Evolutionary conservation across 176 grass and related monocot species (phyloP).

Genomic region (Carex littledalei): DNA sequence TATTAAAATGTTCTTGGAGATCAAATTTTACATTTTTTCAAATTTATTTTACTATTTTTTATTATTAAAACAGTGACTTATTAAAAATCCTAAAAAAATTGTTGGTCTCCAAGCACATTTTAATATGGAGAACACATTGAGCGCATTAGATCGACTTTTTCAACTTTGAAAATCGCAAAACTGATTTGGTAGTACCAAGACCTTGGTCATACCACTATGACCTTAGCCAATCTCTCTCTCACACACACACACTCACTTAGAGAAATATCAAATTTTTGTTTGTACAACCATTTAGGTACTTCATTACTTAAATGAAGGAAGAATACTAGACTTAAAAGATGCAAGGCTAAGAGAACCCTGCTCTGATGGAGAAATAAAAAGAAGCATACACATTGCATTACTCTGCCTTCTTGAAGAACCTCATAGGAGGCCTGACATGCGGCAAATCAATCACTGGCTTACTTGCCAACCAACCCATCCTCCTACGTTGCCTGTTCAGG

Average conservation of each 20-base stretch:
- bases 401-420: constrained; percentile 9
- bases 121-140: too few species aligned
- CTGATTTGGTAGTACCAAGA: too few species aligned
- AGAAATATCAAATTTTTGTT: not conserved
- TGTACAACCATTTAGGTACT: not conserved
- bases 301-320: constrained; percentile 1
- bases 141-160: too few species aligned
- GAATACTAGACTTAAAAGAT: not conserved
- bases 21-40: too few species aligned
- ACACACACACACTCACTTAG: not conserved
- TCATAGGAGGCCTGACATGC: not conserved
- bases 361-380: not conserved
- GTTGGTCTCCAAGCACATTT: too few species aligned
- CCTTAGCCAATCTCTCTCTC: too few species aligned
- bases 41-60: too few species aligned
- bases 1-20: too few species aligned
- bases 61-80: too few species aligned
- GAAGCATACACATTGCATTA: constrained; percentile 17
- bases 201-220: too few species aligned
- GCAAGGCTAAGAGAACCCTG: not conserved
- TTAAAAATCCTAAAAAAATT: too few species aligned
- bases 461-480: not conserved
- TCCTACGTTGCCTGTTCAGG: not conserved
- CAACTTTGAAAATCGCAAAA: too few species aligned
- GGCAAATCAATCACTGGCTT: constrained; percentile 7